phyloP scores from a whole-genome alignment of 2,329 filamentous ascomycete genomes.

The Cytospora paraplurivora region DNA sequence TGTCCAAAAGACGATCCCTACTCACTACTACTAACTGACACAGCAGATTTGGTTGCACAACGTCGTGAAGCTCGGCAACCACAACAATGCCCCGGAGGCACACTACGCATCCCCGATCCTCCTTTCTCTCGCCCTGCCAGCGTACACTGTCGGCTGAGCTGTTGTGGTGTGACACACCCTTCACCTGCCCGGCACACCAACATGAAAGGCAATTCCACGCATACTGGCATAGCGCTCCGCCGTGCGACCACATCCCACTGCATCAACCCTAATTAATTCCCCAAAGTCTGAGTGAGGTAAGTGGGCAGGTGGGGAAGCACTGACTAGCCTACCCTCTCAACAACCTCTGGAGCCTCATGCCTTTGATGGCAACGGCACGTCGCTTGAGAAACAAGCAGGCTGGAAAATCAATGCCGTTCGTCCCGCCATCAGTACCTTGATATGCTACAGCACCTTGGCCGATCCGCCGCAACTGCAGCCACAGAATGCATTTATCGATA shows the following conservation, averaged over 20 bases:
- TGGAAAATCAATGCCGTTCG: background rate
- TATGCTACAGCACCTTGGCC: background rate
- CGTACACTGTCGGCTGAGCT: slow-evolving; percentile 3
- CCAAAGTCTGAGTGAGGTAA: slow-evolving; percentile 1
- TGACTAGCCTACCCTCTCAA: background rate
- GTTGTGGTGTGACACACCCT: slow-evolving; percentile 19
- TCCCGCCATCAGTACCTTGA: background rate
- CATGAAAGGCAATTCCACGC: slow-evolving; percentile 6
- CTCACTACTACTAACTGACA: slow-evolving; percentile 2
- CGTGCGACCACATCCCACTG: slow-evolving; percentile 1
- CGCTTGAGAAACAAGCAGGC: background rate
- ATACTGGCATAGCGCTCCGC: slow-evolving; percentile 7
- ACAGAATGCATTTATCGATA: background rate
- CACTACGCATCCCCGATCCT: slow-evolving; percentile 22
- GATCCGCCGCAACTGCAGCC: background rate
- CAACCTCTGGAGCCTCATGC: background rate
- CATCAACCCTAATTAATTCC: slow-evolving; percentile 8
- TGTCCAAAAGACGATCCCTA: background rate
- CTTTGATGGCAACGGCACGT: background rate
- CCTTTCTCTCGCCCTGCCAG: background rate
- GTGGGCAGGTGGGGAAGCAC: background rate
- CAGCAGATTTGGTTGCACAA: slow-evolving; percentile 16
- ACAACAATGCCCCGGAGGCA: slow-evolving; percentile 16
- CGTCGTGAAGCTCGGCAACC: slow-evolving; percentile 9
- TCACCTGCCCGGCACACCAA: background rate